Evolutionary conservation across 164 flowering plant species (phyloP), one percentile per base, ranked within the genome.

Genomic region (Liriodendron chinense): DNA sequence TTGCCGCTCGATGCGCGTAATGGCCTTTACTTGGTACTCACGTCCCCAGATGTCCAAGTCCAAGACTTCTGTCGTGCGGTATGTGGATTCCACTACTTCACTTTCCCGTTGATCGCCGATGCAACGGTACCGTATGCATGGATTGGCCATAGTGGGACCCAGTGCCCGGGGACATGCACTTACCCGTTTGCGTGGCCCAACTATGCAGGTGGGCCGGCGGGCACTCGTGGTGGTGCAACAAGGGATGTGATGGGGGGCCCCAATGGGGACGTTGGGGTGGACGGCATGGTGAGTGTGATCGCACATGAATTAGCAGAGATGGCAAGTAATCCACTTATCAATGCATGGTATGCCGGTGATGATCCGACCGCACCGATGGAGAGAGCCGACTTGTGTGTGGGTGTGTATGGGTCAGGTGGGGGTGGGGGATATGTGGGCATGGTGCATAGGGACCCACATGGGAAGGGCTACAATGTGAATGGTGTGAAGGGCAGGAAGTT

Each of bases 61-160:
- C 80, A 90, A 23, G 92, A 90, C 47, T 91, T 88, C 74, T 91
- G 95, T 69, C 69, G 87, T 49, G 89, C 86, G 9, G 91, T 87
- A 0, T 91, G 95, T 64, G 93, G 95, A 1, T 89, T 89, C 74
- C 94, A 91, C 75, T 87, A 88, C 82, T 89, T 89, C 83, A 91
- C 90, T 1, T 88, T 87, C 70, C 88, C 91, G 1, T 76, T 79
- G 10, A 75, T 86, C 14, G 89, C 86, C 16, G 91, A 90, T 1
- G 83, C 47, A 12, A 86, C 89, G 0, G 78, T 89, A 21, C 91
- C 94, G 0, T 91, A 89, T 59, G 91, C 90, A 2, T 91, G 95
- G 93, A 83, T 89, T n/a, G 93, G 92, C 1, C 59, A 89, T 50
- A 82, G 86, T 23, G 89, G 87, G n/a, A 80, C 71, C 0, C 91